Conservation (phyloP, 345 rosid species). For the Triadica sebifera region DNA sequence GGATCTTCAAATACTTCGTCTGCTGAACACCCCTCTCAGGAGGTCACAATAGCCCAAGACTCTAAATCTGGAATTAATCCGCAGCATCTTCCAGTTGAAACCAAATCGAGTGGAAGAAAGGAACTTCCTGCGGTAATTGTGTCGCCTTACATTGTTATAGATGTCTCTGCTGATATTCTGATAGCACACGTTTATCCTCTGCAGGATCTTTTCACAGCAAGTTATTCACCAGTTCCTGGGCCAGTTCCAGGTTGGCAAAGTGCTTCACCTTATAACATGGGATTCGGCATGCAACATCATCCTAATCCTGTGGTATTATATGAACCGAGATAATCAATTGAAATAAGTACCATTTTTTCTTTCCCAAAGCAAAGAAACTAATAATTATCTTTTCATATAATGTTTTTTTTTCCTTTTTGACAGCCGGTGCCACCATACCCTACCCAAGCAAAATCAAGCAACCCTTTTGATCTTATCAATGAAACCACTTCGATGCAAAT, state of each 20-base stretch:
- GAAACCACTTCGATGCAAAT: slow-evolving; percentile 38
- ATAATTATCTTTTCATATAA: neutral
- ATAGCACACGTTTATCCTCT: slow-evolving; percentile 17
- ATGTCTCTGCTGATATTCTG: slow-evolving; percentile 17
- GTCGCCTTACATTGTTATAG: slow-evolving; percentile 2
- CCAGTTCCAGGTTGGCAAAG: slow-evolving; percentile 50
- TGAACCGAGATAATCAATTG: slow-evolving; percentile 10
- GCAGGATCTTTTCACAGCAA: slow-evolving; percentile 72
- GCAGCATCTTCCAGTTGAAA: slow-evolving; percentile 35
- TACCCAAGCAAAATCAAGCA: slow-evolving; percentile 42
- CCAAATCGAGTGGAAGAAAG: slow-evolving; percentile 41
- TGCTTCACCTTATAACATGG: slow-evolving; percentile 44
- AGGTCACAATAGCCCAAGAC: slow-evolving; percentile 31
- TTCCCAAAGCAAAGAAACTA: neutral
- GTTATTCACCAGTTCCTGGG: slow-evolving; percentile 38
- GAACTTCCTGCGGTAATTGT: slow-evolving; percentile 67
- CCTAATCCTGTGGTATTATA: slow-evolving; percentile 49
- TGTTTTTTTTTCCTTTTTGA: slow-evolving; percentile 12
- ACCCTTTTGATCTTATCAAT: slow-evolving; percentile 60
- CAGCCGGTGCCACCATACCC: slow-evolving; percentile 46
- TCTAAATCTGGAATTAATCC: slow-evolving; percentile 24
- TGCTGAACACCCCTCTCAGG: slow-evolving; percentile 31
- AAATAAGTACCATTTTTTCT: neutral
- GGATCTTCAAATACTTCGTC: slow-evolving; percentile 23
- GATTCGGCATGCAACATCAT: slow-evolving; percentile 50